These are phyloP conservation scores for Rhizophagus clarus DNA, from an alignment of 192 early-diverging fungal genomes.

Conservation along the genomic window DNA sequence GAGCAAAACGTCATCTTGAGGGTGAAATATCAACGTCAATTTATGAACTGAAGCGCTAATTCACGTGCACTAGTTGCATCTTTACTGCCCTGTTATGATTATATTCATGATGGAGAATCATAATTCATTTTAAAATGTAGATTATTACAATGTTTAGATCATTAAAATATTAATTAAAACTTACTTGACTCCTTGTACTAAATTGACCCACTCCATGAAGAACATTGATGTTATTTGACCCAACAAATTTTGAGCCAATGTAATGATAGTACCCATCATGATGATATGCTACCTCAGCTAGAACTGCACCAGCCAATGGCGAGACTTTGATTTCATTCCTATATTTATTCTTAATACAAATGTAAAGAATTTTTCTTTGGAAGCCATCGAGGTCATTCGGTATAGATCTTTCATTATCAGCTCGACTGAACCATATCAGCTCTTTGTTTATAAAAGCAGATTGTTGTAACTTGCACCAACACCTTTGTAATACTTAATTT, in stretches of 20 bases:
- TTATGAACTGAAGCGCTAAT: constrained; percentile 78
- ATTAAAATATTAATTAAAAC: too few relatives aligned
- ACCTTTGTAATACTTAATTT: constrained; percentile 97
- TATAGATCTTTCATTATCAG: constrained; percentile 94
- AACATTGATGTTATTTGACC: constrained; percentile 91
- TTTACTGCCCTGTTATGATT: too few relatives aligned
- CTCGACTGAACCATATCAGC: constrained; percentile 90
- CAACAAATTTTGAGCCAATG: constrained; percentile 94
- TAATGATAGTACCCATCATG: constrained; percentile 94
- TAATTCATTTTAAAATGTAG: too few relatives aligned
- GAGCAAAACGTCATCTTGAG: constrained; percentile 82
- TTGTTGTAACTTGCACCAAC: constrained; percentile 83
- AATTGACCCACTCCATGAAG: constrained; percentile 88
- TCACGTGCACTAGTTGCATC: constrained; percentile 96
- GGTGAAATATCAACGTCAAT: constrained; percentile 77
- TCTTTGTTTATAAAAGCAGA: constrained; percentile 96
- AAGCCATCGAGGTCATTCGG: constrained; percentile 93
- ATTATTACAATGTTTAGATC: too few relatives aligned
- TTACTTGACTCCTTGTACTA: constrained; percentile 85
- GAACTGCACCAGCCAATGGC: constrained; percentile 85
- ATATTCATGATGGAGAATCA: too few relatives aligned
- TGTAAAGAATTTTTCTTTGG: constrained; percentile 95
- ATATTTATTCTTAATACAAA: too few relatives aligned
- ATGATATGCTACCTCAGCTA: constrained; percentile 90
- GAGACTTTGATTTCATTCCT: constrained; percentile 74